Conservation (phyloP, 2,329 filamentous ascomycete species). For the Didymella exigua region DNA sequence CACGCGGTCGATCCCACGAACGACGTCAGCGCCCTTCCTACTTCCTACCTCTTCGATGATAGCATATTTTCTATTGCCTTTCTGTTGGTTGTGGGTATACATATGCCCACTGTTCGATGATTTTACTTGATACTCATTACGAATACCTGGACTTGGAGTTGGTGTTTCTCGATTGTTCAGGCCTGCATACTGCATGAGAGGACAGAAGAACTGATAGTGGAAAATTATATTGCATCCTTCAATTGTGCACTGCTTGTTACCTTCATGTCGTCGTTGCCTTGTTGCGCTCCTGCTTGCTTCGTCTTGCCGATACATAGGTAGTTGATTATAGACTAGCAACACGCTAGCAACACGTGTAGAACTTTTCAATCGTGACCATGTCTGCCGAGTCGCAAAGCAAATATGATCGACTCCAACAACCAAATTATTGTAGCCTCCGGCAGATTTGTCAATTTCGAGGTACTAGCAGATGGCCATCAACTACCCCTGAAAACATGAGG, state of each 20-base stretch:
- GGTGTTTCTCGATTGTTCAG: background rate
- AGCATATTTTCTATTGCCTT: conserved; percentile 2
- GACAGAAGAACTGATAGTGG: background rate
- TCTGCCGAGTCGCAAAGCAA: too few relatives aligned
- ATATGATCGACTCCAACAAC: too few relatives aligned
- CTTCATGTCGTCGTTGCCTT: background rate
- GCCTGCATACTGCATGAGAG: conserved; percentile 4
- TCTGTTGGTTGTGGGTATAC: conserved; percentile 19
- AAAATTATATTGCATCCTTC: background rate
- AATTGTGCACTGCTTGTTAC: background rate
- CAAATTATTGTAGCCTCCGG: too few relatives aligned
- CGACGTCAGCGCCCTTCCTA: conserved; percentile 19
- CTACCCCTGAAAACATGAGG: too few relatives aligned
- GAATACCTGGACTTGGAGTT: conserved; percentile 15
- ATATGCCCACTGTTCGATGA: conserved; percentile 17
- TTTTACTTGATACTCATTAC: conserved; percentile 4
- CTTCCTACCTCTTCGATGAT: background rate
- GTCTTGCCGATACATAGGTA: too few relatives aligned
- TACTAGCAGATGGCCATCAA: too few relatives aligned
- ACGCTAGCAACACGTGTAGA: too few relatives aligned
- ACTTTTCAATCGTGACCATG: too few relatives aligned
- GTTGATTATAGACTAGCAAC: too few relatives aligned
- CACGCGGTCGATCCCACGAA: conserved; percentile 14
- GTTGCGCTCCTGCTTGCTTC: too few relatives aligned
- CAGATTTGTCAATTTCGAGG: too few relatives aligned